These are phyloP conservation scores for Plenodomus biglobosus DNA, from an alignment of 2,329 filamentous ascomycete genomes.

Conservation along the genomic window DNA sequence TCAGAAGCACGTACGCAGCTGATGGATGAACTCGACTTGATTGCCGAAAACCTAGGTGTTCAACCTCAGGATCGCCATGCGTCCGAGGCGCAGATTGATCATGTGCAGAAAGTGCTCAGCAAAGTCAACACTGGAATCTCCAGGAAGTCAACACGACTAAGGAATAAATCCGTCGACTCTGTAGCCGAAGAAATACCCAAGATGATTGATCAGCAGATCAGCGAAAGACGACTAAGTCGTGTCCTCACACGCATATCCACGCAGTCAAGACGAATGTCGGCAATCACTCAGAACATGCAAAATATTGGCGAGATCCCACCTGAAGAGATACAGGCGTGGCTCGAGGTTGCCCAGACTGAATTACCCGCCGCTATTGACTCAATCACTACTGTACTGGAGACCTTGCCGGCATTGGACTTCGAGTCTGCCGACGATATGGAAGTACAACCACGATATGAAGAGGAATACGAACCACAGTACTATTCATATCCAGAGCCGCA, in stretches of 20 bases:
- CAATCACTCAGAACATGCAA: constrained; percentile 10
- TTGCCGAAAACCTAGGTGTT: constrained; percentile 30
- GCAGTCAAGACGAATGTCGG: constrained; percentile 15
- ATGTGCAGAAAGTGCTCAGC: constrained; percentile 12
- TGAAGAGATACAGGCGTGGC: constrained; percentile 20
- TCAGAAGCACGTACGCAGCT: constrained; percentile 24
- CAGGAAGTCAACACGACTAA: constrained; percentile 12
- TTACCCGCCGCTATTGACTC: constrained; percentile 19
- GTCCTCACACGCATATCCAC: constrained; percentile 15
- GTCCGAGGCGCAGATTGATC: constrained; percentile 5
- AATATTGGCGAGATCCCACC: constrained; percentile 12
- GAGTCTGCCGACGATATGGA: not conserved
- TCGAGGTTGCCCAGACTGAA: constrained; percentile 18
- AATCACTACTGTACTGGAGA: constrained; percentile 11
- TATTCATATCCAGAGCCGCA: no score
- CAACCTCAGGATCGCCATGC: constrained; percentile 17
- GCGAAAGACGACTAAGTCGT: constrained; percentile 13
- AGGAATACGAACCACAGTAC: not conserved
- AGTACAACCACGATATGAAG: constrained; percentile 3
- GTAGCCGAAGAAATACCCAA: constrained; percentile 17
- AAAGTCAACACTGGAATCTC: constrained; percentile 10
- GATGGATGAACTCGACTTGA: constrained; percentile 33
- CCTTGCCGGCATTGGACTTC: constrained; percentile 1
- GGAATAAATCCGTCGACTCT: constrained; percentile 22
- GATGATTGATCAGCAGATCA: constrained; percentile 15